A percentile compares a stretch with the other conserved stretches of the same genome.
Evolutionary conservation across 805 yeast genomes (phyloP).

Genomic region (Barnettozyma californica): DNA sequence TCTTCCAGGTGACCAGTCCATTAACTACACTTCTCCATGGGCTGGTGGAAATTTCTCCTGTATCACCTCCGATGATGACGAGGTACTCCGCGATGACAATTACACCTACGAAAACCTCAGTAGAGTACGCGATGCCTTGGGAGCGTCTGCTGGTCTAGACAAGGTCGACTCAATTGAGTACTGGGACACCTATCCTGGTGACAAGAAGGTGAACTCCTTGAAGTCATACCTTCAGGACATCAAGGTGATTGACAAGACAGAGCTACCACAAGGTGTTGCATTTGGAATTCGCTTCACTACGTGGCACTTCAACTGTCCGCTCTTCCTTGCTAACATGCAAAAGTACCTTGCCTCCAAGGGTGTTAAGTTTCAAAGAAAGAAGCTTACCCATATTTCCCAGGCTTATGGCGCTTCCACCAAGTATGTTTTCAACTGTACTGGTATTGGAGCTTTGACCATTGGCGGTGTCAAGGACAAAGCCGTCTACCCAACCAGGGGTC

Average conservation of each 20-base stretch:
- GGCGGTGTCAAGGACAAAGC: conserved; percentile 60
- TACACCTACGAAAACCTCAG: conserved; percentile 48
- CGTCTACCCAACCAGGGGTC: conserved; percentile 75
- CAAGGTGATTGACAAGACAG: conserved; percentile 27
- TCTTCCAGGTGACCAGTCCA: conserved; percentile 75
- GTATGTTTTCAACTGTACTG: conserved; percentile 70
- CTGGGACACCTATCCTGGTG: conserved; percentile 48
- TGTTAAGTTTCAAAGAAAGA: conserved; percentile 43
- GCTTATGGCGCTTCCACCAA: conserved; percentile 35
- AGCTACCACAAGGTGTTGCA: conserved; percentile 46
- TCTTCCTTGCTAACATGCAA: conserved; percentile 45
- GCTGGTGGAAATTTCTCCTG: conserved; percentile 65
- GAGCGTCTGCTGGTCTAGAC: conserved; percentile 49
- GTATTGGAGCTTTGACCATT: conserved; percentile 58
- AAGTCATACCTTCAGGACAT: conserved; percentile 45
- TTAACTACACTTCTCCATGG: conserved; percentile 74
- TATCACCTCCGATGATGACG: conserved; percentile 53
- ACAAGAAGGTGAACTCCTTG: conserved; percentile 42
- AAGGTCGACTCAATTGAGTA: conserved; percentile 50
- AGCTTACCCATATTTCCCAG: conserved; percentile 49
- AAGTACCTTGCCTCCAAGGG: conserved; percentile 41
- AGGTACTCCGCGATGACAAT: conserved; percentile 47
- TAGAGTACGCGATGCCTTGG: conserved; percentile 39
- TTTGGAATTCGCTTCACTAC: conserved; percentile 52
- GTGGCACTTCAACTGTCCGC: conserved; percentile 72